Base-by-base conservation (phyloP, 352 stramenopile species). In the Phytophthora crassamura region DNA sequence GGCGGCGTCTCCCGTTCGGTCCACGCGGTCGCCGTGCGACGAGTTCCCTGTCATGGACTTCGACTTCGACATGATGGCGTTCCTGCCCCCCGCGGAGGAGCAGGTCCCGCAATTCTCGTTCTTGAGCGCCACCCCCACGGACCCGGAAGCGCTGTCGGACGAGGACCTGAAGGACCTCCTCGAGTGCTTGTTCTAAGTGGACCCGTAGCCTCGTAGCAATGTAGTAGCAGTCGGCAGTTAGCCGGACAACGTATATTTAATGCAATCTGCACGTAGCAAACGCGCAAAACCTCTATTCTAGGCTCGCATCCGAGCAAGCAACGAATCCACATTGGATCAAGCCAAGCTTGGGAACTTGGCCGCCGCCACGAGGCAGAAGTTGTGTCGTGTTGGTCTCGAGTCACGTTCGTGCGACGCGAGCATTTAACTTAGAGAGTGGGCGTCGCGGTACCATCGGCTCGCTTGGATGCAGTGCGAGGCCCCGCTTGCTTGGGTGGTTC, bases 91-190 rank as follows among this genome's bases (percentile, higher is more conserved):
- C 25, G 63, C 73, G 0, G 45, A 67, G 16, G 69, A 77, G 8
- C 56, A 64, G 39, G 15, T 62, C 15, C 59, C 62, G 20, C 64
- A 77, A 12, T 64, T 66, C 18, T 67, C 59, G 30, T 74, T 77
- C 42, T 59, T 78, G 14, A 53, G 42, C n/a, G n/a, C n/a, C 34
- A 33, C 55, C 16, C 64, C 67, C 16, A 46, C 50, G 1, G 50
- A 67, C 47, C 50, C 51, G 15, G 53, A 57, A 16, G 58, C 33
- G 4, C 55, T 82, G 32, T 78, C 70, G 18, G 74, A 82, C 18
- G 53, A 78, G 52, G 74, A 82, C 52, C 51, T 82, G 18, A 72
- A 78, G 49, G 61, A 82, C 49, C 59, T 82, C 35, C 65, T 82
- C 2, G 74, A 82, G 56, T 82, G 74, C 57, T 61, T 82, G 38